Evolutionary conservation across 2,329 filamentous ascomycete species (phyloP).

Genomic region (Cryoendolithus antarcticus): DNA sequence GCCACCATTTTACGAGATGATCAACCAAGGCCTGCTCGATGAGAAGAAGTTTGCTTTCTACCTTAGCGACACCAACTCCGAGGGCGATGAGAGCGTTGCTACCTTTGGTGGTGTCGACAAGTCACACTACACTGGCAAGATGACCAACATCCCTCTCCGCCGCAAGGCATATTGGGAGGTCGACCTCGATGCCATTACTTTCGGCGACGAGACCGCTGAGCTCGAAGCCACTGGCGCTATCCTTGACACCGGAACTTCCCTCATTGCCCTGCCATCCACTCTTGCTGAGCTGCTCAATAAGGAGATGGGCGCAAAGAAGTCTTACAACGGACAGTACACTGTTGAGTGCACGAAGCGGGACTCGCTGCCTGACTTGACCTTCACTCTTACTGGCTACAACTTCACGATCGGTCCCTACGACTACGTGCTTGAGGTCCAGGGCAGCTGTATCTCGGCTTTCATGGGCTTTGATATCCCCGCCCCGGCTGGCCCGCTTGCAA

Average conservation of each 20-base stretch:
- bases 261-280: conserved; percentile 84
- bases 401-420: conserved; percentile 82
- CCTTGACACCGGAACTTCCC: conserved; percentile 93
- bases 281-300: conserved; percentile 93
- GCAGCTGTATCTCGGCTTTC: conserved; percentile 93
- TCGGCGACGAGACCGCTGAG: conserved; percentile 75
- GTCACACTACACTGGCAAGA: conserved; percentile 69
- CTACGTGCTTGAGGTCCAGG: conserved; percentile 92
- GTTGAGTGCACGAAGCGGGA: conserved; percentile 79
- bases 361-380: conserved; percentile 78
- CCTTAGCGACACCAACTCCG: conserved; percentile 61
- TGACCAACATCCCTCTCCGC: conserved; percentile 86
- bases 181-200: conserved; percentile 80
- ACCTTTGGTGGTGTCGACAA: conserved; percentile 83
- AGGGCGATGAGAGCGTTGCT: conserved; percentile 68
- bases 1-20: conserved; percentile 92
- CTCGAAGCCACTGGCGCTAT: conserved; percentile 93
- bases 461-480: conserved; percentile 83
- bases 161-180: conserved; percentile 99
- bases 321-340: conserved; percentile 91
- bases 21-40: conserved; percentile 80
- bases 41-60: conserved; percentile 95
- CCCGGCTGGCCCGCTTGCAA: conserved; percentile 81
- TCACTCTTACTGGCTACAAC: conserved; percentile 80
- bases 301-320: conserved; percentile 96